These are phyloP conservation scores for Thraustotheca clavata DNA, from an alignment of 352 stramenopile species.

Conservation along the genomic window DNA sequence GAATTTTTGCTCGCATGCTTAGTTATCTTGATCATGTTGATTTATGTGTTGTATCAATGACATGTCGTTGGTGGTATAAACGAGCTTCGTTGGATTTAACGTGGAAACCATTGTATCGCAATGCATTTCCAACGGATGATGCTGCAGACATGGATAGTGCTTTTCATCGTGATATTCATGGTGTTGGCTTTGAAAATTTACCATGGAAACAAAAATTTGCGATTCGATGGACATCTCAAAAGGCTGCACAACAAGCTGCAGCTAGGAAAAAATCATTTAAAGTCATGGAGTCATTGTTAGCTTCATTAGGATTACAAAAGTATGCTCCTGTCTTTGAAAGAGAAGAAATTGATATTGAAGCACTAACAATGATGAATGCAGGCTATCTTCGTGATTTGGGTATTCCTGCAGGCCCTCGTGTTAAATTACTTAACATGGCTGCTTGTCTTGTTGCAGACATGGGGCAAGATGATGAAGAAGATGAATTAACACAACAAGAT, in stretches of 20 bases:
- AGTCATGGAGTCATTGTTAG: slow-evolving; percentile 72
- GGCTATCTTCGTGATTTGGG: slow-evolving; percentile 72
- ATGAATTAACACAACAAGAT: slow-evolving; percentile 20
- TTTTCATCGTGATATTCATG: slow-evolving; percentile 81
- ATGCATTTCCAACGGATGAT: slow-evolving; percentile 75
- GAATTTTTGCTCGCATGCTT: slow-evolving; percentile 82
- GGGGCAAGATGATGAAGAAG: slow-evolving; percentile 68
- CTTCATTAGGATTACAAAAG: slow-evolving; percentile 72
- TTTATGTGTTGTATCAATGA: slow-evolving; percentile 75
- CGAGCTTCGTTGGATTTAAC: slow-evolving; percentile 73
- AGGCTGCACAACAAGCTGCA: slow-evolving; percentile 63
- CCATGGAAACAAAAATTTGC: slow-evolving; percentile 82
- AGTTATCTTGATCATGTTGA: slow-evolving; percentile 84
- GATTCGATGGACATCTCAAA: slow-evolving; percentile 70
- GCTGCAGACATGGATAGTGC: slow-evolving; percentile 45
- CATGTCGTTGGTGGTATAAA: slow-evolving; percentile 82
- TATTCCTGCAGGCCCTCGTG: slow-evolving; percentile 73
- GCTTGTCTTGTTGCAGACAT: slow-evolving; percentile 68
- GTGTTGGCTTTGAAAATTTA: slow-evolving; percentile 76
- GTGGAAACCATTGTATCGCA: slow-evolving; percentile 78
- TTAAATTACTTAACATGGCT: slow-evolving; percentile 78
- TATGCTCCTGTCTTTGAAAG: slow-evolving; percentile 79
- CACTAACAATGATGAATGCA: slow-evolving; percentile 79
- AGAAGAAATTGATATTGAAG: slow-evolving; percentile 86
- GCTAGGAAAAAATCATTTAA: slow-evolving; percentile 86